Evolutionary conservation across 768 basidiomycete species (phyloP).

Genomic region (Russula sp.): DNA sequence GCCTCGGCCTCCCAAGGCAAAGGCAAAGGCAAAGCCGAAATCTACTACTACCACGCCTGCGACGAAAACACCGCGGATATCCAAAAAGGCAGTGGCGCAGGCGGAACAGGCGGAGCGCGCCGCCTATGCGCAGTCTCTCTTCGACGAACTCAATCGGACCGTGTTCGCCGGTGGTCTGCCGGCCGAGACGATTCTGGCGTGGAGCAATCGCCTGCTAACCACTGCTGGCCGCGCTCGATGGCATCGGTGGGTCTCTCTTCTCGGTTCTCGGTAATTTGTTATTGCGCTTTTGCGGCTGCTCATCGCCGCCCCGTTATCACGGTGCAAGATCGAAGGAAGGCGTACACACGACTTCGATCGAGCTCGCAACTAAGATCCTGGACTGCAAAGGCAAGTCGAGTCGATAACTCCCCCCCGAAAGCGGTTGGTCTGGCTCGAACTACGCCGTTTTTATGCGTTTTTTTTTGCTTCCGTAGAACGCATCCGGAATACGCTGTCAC

Average conservation of each 20-base stretch:
- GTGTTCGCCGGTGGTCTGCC: constrained; percentile 18
- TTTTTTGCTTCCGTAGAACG: constrained; percentile 42
- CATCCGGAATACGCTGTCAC: constrained; percentile 73
- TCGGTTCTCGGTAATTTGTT: background rate
- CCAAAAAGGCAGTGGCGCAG: constrained; percentile 16
- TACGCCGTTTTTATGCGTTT: background rate
- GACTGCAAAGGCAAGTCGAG: constrained; percentile 56
- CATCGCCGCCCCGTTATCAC: background rate
- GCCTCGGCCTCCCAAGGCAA: background rate
- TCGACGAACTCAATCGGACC: constrained; percentile 17
- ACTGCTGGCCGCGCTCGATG: constrained; percentile 22
- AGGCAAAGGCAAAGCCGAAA: background rate
- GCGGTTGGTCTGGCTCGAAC: background rate
- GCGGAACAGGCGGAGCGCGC: constrained; percentile 19
- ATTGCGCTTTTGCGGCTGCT: background rate
- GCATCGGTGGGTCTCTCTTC: constrained; percentile 12
- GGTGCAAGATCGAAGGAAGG: constrained; percentile 46
- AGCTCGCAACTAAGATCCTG: constrained; percentile 76
- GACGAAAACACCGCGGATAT: constrained; percentile 17
- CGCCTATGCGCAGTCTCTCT: constrained; percentile 17
- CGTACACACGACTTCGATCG: constrained; percentile 54
- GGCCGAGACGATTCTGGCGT: constrained; percentile 9
- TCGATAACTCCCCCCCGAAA: background rate
- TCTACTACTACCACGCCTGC: background rate
- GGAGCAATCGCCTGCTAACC: constrained; percentile 21